Percentiles rank a stretch among this genome's conserved stretches.
Conservation (phyloP, 306 rosid species). For the Myrica gale region DNA sequence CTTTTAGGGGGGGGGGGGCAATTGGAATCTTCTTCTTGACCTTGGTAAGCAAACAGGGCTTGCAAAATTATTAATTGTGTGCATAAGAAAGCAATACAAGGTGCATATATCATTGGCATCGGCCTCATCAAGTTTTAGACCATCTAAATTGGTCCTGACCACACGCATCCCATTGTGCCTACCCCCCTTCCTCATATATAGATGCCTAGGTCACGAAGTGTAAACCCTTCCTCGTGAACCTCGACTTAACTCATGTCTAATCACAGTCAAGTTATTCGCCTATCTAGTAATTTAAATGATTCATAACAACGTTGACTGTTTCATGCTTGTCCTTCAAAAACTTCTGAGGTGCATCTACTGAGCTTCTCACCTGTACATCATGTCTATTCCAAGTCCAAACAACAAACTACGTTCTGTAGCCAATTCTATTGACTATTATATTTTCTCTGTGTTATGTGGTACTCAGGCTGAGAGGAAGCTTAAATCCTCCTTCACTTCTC, state of each 20-base stretch:
- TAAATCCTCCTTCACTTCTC: too few relatives aligned
- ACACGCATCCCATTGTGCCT: not conserved
- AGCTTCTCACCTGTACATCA: not conserved
- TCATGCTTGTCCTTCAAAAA: not conserved
- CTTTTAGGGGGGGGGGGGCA: too few relatives aligned
- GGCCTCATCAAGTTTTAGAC: not conserved
- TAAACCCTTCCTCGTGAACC: not conserved
- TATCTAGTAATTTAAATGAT: not conserved
- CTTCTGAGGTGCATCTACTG: not conserved
- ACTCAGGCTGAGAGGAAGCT: too few relatives aligned
- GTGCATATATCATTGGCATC: not conserved
- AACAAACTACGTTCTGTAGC: not conserved
- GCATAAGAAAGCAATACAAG: constrained; percentile 5
- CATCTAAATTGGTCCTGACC: not conserved
- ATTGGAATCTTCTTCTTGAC: not conserved
- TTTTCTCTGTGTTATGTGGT: too few relatives aligned
- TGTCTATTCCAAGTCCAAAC: not conserved
- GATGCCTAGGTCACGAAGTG: too few relatives aligned
- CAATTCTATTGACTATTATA: not conserved
- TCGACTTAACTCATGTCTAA: not conserved
- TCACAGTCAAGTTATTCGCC: not conserved
- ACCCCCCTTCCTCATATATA: too few relatives aligned
- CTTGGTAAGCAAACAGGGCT: not conserved
- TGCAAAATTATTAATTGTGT: not conserved
- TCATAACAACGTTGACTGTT: not conserved